A percentile compares a stretch with the other conserved stretches of the same genome.
These are phyloP conservation scores for Ascoidea tarda DNA, from an alignment of 805 yeast genomes.

Conservation along the genomic window DNA sequence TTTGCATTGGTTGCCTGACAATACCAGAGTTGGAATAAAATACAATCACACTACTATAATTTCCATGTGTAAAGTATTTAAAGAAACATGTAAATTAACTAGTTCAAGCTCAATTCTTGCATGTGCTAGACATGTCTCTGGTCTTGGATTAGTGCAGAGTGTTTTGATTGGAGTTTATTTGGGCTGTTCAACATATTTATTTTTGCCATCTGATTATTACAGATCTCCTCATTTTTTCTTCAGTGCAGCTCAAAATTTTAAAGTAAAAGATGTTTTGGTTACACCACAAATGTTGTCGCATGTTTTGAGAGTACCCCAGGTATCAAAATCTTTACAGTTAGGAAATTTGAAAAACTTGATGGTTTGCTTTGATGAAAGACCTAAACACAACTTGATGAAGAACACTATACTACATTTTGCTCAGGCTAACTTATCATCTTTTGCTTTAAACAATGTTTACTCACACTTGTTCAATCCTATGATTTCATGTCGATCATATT, in stretches of 20 bases:
- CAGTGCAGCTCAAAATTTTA: constrained; percentile 55
- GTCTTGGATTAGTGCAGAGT: constrained; percentile 84
- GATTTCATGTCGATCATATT: constrained; percentile 72
- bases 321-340: constrained; percentile 42
- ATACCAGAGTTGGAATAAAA: constrained; percentile 40
- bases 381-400: constrained; percentile 44
- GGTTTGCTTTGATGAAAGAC: constrained; percentile 68
- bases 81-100: constrained; percentile 81
- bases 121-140: constrained; percentile 71
- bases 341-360: constrained; percentile 64
- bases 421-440: constrained; percentile 46
- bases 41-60: constrained; percentile 47
- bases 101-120: constrained; percentile 66
- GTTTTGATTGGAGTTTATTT: constrained; percentile 70
- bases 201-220: constrained; percentile 67
- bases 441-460: constrained; percentile 65
- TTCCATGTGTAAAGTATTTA: constrained; percentile 74
- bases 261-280: constrained; percentile 74
- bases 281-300: constrained; percentile 74
- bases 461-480: constrained; percentile 72
- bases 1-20: constrained; percentile 62
- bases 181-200: constrained; percentile 75
- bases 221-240: constrained; percentile 61
- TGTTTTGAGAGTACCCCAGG: constrained; percentile 45
- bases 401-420: constrained; percentile 48